Base-by-base conservation (phyloP, 352 stramenopile genomes). In the Phytophthora tentaculata region DNA sequence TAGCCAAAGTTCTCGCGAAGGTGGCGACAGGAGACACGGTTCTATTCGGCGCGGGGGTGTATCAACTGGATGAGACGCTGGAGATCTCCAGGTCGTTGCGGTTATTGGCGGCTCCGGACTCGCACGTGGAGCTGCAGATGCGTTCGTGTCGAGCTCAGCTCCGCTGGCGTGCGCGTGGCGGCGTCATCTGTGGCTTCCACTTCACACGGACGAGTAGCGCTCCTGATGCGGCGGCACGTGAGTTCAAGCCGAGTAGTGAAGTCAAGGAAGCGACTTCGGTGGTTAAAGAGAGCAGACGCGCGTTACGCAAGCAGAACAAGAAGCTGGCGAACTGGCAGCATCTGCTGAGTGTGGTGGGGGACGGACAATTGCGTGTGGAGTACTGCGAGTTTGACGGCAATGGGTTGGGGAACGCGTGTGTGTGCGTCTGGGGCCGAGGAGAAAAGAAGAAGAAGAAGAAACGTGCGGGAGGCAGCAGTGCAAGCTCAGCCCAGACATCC, bases 111-210 rank as follows among this genome's bases (percentile, higher is more conserved):
- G 51, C 79, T 3, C 76, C 79, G 1, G 84, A 90, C 56, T 64
- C 80, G 7, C 84, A 88, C 54, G 84, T 93, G 2, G 84, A 92
- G 61, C 53, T 95, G 13, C 81, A 90, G 49, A 91, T 95, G 83
- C 72, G 61, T 32, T 83, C 71, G 0, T 47, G 64, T 28, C 61
- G 48, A 16, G 83, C 84, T 0, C 80, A 91, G 22, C 19, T 95
- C 0, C 52, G 68, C 12, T 95, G 86, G 86, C 79, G 62, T 2
- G 83, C 83, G 23, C 77, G 68, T 19, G 84, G 84, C 12, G 86
- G 86, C 9, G 62, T 91, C 5, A 67, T 95, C 26, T 76, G 82
- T 44, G 84, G 84, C 9, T 90, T 95, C 48, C 77, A 91, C 22
- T 57, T 95, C 24, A 87, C 71, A 20, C 69, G 85, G 37, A 73